phyloP scores from a whole-genome alignment of 805 yeast species.

The Candida sakaeoensis region DNA sequence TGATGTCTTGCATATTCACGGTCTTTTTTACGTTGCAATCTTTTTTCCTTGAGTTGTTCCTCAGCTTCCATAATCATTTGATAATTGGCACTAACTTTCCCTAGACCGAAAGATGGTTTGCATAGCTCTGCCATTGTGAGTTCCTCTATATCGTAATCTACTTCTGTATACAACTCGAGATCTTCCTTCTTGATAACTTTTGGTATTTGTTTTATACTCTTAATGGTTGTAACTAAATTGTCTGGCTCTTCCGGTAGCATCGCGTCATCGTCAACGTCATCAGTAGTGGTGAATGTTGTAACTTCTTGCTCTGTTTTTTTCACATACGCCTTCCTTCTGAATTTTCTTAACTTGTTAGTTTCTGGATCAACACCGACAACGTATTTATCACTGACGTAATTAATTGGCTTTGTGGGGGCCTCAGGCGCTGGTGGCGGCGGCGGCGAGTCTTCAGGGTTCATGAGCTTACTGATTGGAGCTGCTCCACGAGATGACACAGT shows the following conservation, averaged over 20 bases:
- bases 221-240: constrained; percentile 26
- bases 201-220: constrained; percentile 30
- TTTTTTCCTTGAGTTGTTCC: constrained; percentile 19
- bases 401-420: background rate
- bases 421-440: constrained; percentile 10
- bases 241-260: constrained; percentile 12
- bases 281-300: constrained; percentile 9
- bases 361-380: constrained; percentile 33
- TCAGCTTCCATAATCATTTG: constrained; percentile 53
- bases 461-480: constrained; percentile 5
- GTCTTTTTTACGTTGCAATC: constrained; percentile 22
- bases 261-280: constrained; percentile 8
- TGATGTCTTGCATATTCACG: constrained; percentile 27
- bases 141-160: constrained; percentile 47
- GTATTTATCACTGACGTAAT: constrained; percentile 14
- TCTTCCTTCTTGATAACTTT: constrained; percentile 35
- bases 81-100: constrained; percentile 57
- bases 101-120: constrained; percentile 63
- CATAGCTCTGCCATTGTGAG: constrained; percentile 71
- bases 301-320: constrained; percentile 9
- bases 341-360: constrained; percentile 27
- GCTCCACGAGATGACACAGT: constrained; percentile 11
- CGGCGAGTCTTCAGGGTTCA: background rate
- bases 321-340: constrained; percentile 13
- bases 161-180: constrained; percentile 36